Percentiles rank a stretch among this genome's conserved stretches.
phyloP scores from a whole-genome alignment of 805 yeast species.

The Candida nitratophila region DNA sequence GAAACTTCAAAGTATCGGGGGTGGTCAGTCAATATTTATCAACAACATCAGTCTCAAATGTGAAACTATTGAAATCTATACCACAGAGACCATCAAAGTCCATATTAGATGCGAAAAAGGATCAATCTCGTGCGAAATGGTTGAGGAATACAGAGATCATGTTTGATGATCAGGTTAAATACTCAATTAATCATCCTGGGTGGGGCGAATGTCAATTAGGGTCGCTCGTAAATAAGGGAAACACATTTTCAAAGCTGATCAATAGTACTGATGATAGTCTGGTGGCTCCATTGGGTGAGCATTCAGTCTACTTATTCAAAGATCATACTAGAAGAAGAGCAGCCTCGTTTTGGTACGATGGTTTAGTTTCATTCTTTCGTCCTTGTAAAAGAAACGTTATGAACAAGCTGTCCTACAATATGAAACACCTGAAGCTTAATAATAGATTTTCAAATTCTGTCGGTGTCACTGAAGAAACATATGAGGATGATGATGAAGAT shows the following conservation, averaged over 20 bases:
- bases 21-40: neutral
- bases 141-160: neutral
- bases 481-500: slow-evolving; percentile 5
- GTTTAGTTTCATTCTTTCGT: slow-evolving; percentile 19
- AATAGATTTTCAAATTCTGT: neutral
- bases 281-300: neutral
- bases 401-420: slow-evolving; percentile 8
- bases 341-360: slow-evolving; percentile 16
- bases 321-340: neutral
- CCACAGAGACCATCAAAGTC: neutral
- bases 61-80: neutral
- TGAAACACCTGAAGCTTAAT: neutral
- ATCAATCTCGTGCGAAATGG: neutral
- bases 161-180: neutral
- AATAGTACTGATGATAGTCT: neutral
- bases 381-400: slow-evolving; percentile 24
- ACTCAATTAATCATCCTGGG: neutral
- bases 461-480: slow-evolving; percentile 2
- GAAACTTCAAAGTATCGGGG: neutral
- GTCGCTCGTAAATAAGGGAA: neutral
- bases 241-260: neutral
- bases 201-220: neutral
- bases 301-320: neutral
- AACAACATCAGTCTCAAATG: neutral
- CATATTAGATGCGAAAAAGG: neutral